phyloP scores from a whole-genome alignment of 2,329 filamentous ascomycete species.

The Sarocladium strictum region DNA sequence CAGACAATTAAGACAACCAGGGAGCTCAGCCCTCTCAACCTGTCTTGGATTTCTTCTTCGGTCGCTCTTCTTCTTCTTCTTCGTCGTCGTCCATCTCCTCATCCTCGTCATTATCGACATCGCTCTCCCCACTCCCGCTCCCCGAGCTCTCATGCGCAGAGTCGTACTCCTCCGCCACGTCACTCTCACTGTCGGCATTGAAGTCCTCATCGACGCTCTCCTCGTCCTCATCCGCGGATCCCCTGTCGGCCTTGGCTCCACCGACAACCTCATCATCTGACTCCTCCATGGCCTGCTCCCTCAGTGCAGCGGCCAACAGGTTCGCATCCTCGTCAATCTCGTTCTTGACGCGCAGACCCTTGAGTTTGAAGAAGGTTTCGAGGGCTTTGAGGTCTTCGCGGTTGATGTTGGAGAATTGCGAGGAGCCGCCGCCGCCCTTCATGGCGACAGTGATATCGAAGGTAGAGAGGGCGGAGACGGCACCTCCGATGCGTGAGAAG shows the following conservation, averaged over 20 bases:
- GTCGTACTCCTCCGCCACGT: conserved; percentile 95
- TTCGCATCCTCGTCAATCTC: conserved; percentile 95
- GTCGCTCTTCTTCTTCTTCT: conserved; percentile 35
- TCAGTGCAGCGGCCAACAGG: conserved; percentile 70
- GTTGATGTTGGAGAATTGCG: conserved; percentile 99
- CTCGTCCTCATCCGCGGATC: conserved; percentile 91
- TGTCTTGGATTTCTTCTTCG: conserved; percentile 46
- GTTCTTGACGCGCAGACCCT: conserved; percentile 93
- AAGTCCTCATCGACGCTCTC: conserved; percentile 97
- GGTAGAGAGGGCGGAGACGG: conserved; percentile 86
- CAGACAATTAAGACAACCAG: not conserved
- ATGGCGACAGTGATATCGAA: conserved; percentile 94
- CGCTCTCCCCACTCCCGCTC: conserved; percentile 50
- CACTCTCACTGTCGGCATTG: conserved; percentile 82
- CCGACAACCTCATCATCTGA: conserved; percentile 78
- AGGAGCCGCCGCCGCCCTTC: conserved; percentile 80
- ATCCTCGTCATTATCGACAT: conserved; percentile 38
- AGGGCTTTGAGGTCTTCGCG: conserved; percentile 93
- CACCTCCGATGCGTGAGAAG: conserved; percentile 91
- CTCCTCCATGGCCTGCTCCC: conserved; percentile 65
- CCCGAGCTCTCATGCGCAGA: conserved; percentile 80
- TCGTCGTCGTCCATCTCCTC: conserved; percentile 35
- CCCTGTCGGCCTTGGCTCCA: conserved; percentile 62
- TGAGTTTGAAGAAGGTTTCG: conserved; percentile 96
- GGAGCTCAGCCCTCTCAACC: conserved; percentile 14